These are phyloP conservation scores for Phytophthora hybrid DNA, from an alignment of 352 stramenopile species.

Conservation along the genomic window DNA sequence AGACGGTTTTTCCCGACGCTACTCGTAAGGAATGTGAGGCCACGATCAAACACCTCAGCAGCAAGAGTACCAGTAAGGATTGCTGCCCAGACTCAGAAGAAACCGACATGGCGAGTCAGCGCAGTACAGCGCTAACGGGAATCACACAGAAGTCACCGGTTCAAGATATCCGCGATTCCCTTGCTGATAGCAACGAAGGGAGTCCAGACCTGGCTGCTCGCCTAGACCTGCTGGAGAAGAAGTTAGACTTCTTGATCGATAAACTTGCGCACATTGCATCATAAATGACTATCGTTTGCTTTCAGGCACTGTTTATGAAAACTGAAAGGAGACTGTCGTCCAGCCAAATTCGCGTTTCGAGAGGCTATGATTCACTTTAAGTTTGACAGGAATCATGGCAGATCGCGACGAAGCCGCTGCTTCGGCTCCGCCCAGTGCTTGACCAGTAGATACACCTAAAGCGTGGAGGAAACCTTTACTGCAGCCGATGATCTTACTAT, in stretches of 20 bases:
- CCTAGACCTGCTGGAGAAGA: slow-evolving; percentile 24
- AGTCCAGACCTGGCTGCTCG: slow-evolving; percentile 9
- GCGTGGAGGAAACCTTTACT: too few species aligned
- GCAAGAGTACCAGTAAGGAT: slow-evolving; percentile 8
- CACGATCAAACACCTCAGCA: slow-evolving; percentile 27
- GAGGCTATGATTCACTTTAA: too few species aligned
- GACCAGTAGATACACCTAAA: too few species aligned
- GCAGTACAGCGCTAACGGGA: slow-evolving; percentile 8
- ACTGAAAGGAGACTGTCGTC: too few species aligned
- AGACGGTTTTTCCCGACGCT: slow-evolving; percentile 27
- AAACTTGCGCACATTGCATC: neutral
- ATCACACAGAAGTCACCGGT: slow-evolving; percentile 10
- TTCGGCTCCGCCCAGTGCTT: too few species aligned
- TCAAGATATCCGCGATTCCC: neutral
- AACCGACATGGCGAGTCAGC: slow-evolving; percentile 18
- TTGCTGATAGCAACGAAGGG: neutral
- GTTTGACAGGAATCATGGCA: too few species aligned
- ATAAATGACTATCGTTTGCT: too few species aligned
- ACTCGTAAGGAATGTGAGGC: slow-evolving; percentile 30
- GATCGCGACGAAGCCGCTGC: too few species aligned
- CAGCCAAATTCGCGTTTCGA: too few species aligned
- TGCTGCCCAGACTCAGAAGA: slow-evolving; percentile 27
- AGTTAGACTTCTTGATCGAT: slow-evolving; percentile 35
- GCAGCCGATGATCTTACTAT: too few species aligned
- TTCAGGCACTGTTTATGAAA: too few species aligned